Conservation (phyloP, 1,284 basidiomycete species). For the Marasmius fiardii region DNA sequence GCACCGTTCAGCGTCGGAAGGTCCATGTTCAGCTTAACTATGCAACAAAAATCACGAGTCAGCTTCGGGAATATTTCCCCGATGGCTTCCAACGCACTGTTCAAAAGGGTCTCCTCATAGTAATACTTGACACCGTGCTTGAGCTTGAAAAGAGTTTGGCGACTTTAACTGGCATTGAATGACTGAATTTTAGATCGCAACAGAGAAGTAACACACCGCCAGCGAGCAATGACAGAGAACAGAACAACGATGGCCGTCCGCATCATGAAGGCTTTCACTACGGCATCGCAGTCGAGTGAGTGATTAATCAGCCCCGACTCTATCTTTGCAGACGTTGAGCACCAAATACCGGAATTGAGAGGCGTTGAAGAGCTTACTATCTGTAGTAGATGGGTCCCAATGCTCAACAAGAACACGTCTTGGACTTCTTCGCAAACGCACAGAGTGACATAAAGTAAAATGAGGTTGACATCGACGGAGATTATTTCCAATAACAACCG, state of each 20-base stretch:
- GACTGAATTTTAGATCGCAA: neutral
- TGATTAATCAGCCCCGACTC: neutral
- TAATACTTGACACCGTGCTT: constrained; percentile 2
- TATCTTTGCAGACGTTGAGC: neutral
- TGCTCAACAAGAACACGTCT: neutral
- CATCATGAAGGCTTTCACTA: neutral
- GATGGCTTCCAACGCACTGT: neutral
- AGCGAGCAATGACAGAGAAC: neutral
- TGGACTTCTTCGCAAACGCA: neutral
- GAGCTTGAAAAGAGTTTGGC: neutral
- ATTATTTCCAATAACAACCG: neutral
- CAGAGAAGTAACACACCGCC: neutral
- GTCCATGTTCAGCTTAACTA: constrained; percentile 7
- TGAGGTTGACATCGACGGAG: neutral
- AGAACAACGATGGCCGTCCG: neutral
- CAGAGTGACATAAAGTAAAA: neutral
- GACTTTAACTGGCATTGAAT: no score
- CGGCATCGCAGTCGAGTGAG: neutral
- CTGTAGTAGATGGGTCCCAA: neutral
- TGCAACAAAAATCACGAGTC: neutral
- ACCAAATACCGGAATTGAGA: neutral
- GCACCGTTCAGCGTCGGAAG: constrained; percentile 5
- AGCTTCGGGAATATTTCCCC: neutral
- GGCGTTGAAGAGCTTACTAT: neutral
- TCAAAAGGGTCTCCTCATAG: constrained; percentile 7